Evolutionary conservation across 257 asterid species (phyloP).

Genomic region (Jasminum sambac): DNA sequence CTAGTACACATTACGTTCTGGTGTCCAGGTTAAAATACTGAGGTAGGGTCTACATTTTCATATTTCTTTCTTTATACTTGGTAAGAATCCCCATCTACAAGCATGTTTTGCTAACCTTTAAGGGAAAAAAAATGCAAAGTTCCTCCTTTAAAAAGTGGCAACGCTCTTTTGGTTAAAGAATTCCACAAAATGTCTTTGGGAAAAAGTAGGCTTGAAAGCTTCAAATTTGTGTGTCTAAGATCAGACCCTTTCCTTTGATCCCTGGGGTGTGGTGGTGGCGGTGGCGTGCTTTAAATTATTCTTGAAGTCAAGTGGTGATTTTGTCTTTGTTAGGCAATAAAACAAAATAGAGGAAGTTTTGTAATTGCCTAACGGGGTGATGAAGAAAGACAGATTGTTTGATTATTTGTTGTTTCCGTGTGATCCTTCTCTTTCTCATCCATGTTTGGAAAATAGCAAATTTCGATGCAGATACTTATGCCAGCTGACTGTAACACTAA

Average conservation of each 20-base stretch:
- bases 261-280: background rate
- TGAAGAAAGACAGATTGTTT: background rate
- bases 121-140: background rate
- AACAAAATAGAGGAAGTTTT: background rate
- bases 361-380: background rate
- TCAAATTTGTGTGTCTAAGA: background rate
- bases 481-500: conserved; percentile 11
- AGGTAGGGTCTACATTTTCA: background rate
- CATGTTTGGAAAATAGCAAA: background rate
- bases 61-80: background rate
- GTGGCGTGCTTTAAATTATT: background rate
- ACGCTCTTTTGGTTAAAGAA: background rate
- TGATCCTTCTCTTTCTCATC: background rate
- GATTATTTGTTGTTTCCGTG: background rate
- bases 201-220: background rate
- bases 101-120: background rate
- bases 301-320: conserved; percentile 13
- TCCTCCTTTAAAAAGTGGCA: background rate
- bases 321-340: background rate
- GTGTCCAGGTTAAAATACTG: background rate
- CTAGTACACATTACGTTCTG: background rate
- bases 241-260: background rate
- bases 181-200: background rate
- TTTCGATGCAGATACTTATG: conserved; percentile 11
- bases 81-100: background rate